Conservation (phyloP, 1,284 basidiomycete species). For the Microbotryomycetes sp. region DNA sequence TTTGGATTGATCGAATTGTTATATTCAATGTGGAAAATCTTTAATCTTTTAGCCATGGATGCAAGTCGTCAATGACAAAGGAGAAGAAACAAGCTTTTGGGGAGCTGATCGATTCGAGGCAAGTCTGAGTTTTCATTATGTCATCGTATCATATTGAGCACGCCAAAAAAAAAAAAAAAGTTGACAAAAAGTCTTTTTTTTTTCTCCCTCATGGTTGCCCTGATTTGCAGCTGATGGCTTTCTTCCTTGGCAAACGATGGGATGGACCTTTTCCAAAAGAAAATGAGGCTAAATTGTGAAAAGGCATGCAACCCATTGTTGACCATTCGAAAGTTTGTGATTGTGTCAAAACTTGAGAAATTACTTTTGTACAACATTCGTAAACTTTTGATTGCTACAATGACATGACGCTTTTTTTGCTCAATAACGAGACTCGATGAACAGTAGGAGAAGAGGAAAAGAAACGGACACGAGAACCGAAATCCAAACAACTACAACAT, state of each 20-base stretch:
- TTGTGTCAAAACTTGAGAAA: neutral
- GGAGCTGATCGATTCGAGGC: slow-evolving; percentile 30
- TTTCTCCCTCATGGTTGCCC: too few species aligned
- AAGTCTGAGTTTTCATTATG: neutral
- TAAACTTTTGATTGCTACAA: too few species aligned
- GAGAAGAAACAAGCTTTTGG: slow-evolving; percentile 19
- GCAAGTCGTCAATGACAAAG: slow-evolving; percentile 12
- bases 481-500: slow-evolving; percentile 19
- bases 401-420: too few species aligned
- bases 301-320: neutral
- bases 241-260: slow-evolving; percentile 23
- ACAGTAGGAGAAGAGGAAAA: too few species aligned
- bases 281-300: neutral
- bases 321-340: neutral
- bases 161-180: neutral
- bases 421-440: too few species aligned
- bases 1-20: too few species aligned
- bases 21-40: neutral
- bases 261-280: slow-evolving; percentile 10
- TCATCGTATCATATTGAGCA: neutral
- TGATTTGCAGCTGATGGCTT: slow-evolving; percentile 18
- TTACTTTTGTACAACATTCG: neutral
- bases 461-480: too few species aligned
- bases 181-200: neutral
- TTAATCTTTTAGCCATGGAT: slow-evolving; percentile 25